Evolutionary conservation across 768 basidiomycete species (phyloP).

Genomic region (Paxillus ammoniavirescens): DNA sequence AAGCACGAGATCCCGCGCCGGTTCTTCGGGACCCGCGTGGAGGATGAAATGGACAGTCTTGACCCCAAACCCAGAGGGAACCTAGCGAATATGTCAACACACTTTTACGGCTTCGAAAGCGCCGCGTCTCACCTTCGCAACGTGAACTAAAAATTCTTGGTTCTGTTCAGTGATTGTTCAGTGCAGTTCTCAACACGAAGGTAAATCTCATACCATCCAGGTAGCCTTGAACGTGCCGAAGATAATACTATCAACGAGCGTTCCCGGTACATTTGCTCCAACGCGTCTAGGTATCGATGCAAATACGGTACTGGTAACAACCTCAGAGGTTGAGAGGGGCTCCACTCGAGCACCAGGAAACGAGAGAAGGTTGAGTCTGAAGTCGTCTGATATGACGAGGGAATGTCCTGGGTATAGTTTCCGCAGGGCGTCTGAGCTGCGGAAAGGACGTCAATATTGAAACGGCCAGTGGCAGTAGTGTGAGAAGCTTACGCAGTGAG

Average conservation of each 20-base stretch:
- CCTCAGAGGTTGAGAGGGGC: conserved; percentile 46
- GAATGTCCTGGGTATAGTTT: conserved; percentile 62
- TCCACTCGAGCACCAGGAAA: conserved; percentile 49
- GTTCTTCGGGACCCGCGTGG: conserved; percentile 58
- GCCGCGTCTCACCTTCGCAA: conserved; percentile 41
- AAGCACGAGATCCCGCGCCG: conserved; percentile 49
- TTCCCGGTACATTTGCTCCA: conserved; percentile 44
- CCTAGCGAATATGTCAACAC: conserved; percentile 24
- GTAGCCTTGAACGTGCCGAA: conserved; percentile 53
- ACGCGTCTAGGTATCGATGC: conserved; percentile 42
- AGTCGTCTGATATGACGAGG: conserved; percentile 51
- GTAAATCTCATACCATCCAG: conserved; percentile 52
- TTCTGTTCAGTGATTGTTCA: conserved; percentile 33
- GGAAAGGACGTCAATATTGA: background rate
- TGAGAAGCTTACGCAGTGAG: conserved; percentile 42
- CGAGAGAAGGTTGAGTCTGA: conserved; percentile 43
- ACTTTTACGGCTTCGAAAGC: background rate
- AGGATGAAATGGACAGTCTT: conserved; percentile 48
- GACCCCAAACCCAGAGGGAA: conserved; percentile 16
- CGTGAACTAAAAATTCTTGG: conserved; percentile 55
- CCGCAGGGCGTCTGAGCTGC: conserved; percentile 47
- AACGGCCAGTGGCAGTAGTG: background rate
- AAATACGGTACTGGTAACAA: conserved; percentile 52
- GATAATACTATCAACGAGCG: conserved; percentile 48
- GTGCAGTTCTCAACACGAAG: background rate